phyloP scores from a whole-genome alignment of 2,329 filamentous ascomycete genomes.

The Microsporum audouinii region DNA sequence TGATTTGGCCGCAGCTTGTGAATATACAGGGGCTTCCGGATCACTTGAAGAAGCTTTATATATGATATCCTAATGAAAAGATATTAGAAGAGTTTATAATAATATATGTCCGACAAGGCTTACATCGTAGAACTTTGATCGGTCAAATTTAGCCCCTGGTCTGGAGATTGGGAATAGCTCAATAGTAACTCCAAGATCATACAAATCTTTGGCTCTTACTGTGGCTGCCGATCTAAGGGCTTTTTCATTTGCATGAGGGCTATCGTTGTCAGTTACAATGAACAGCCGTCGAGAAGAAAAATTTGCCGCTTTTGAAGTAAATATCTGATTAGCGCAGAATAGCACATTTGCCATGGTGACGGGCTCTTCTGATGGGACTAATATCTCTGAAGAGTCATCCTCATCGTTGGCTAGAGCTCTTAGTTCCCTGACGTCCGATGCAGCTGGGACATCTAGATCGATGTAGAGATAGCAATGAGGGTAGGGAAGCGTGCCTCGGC shows the following conservation, averaged over 20 bases:
- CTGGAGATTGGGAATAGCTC: conserved; percentile 82
- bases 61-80: conserved; percentile 62
- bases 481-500: conserved; percentile 52
- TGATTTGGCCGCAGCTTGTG: conserved; percentile 39
- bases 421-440: conserved; percentile 71
- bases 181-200: conserved; percentile 82
- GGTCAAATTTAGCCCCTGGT: conserved; percentile 61
- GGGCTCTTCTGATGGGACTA: conserved; percentile 55
- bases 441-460: conserved; percentile 77
- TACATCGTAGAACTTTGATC: conserved; percentile 84
- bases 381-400: conserved; percentile 55
- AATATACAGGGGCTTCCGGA: conserved; percentile 52
- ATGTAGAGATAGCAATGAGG: conserved; percentile 87
- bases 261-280: conserved; percentile 87
- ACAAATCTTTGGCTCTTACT: conserved; percentile 84
- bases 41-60: conserved; percentile 63
- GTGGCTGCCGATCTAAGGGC: conserved; percentile 62
- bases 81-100: background rate
- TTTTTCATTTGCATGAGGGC: conserved; percentile 66
- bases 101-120: conserved; percentile 16
- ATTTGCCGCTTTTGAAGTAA: conserved; percentile 87
- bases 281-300: conserved; percentile 90
- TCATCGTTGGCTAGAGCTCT: conserved; percentile 67
- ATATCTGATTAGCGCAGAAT: conserved; percentile 92
- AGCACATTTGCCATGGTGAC: conserved; percentile 79